Percentiles rank a stretch among this genome's conserved stretches.
phyloP scores from a whole-genome alignment of 176 grass and related monocot species.

The Urochloa ruziziensis region DNA sequence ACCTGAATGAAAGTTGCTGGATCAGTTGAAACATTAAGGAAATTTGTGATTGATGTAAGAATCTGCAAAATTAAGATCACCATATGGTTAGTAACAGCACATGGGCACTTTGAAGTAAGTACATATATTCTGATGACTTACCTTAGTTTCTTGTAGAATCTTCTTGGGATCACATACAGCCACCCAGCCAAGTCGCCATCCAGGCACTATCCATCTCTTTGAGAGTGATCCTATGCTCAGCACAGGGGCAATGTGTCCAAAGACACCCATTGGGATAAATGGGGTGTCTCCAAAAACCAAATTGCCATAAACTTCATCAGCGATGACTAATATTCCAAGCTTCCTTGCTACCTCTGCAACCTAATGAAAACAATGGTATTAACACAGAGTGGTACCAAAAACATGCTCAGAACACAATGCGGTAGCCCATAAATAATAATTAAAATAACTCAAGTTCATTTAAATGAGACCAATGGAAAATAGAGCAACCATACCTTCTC shows the following conservation, averaged over 20 bases:
- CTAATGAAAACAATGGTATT: constrained; percentile 4
- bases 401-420: not conserved
- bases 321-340: constrained; percentile 59
- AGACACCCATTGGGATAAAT: constrained; percentile 58
- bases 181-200: constrained; percentile 80
- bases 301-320: constrained; percentile 67
- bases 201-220: constrained; percentile 70
- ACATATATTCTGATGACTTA: not conserved
- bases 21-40: constrained; percentile 66
- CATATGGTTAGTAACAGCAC: not conserved
- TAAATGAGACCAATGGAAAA: not conserved
- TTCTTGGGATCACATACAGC: constrained; percentile 40
- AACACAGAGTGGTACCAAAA: not conserved
- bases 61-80: constrained; percentile 23
- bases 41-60: constrained; percentile 30
- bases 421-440: not conserved
- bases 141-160: constrained; percentile 48
- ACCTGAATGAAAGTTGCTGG: constrained; percentile 76
- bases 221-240: constrained; percentile 58
- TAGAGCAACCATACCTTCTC: constrained; percentile 21
- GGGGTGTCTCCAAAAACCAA: constrained; percentile 41
- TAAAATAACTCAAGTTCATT: not conserved
- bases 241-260: constrained; percentile 46
- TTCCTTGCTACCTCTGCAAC: constrained; percentile 51
- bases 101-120: not conserved